Base-by-base conservation (phyloP, 306 rosid species). In the Medicago lupulina region DNA sequence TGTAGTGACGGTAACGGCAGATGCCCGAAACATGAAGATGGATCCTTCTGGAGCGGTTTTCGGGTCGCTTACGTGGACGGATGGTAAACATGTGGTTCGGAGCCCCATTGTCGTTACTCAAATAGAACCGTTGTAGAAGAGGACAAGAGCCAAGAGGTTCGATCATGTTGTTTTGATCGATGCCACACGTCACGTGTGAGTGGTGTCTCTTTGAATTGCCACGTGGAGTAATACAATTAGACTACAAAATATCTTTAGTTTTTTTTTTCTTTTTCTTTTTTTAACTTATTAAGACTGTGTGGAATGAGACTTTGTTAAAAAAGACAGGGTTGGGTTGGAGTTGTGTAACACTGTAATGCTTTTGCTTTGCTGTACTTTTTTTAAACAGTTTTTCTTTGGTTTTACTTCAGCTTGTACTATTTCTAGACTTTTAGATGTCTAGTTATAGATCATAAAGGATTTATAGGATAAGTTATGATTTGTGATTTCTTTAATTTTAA, bases 71-170 rank as follows among this genome's bases (percentile, higher is more conserved):
- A 73, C 89, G 38, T 93, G 98, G 98, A 74, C 84, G 8, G 96
- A 93, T 76, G 97, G 93, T 43, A 93, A 83, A 53, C 97, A 93
- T 51, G 87, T 80, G 68, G 98, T 93, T 74, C 89, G 98, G 78
- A 93, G 96, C 85, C 93, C 98, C 88, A 63, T 91, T 44, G 96
- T 87, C 6, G 87, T 93, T 13, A 83, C 96, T 39, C 89, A 89
- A 81, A 65, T 89, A 80, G 88, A 76, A 49, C 92, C 96, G 18
- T 80, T 89, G 66, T 93, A 79, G 82, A 83, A 1, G 53, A 36
- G 10, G 51, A 12, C 15, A 1, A 6, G 6, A 6, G n/a, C n/a
- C 15, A 1, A 1, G 6, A 6, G 6, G 16, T 38, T 70, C 41
- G 76, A 67, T 84, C 90, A 79, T 51, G 81, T 79, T 57, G 80